These are phyloP conservation scores for Podospora conica DNA, from an alignment of 495 filamentous ascomycete genomes.

Conservation along the genomic window DNA sequence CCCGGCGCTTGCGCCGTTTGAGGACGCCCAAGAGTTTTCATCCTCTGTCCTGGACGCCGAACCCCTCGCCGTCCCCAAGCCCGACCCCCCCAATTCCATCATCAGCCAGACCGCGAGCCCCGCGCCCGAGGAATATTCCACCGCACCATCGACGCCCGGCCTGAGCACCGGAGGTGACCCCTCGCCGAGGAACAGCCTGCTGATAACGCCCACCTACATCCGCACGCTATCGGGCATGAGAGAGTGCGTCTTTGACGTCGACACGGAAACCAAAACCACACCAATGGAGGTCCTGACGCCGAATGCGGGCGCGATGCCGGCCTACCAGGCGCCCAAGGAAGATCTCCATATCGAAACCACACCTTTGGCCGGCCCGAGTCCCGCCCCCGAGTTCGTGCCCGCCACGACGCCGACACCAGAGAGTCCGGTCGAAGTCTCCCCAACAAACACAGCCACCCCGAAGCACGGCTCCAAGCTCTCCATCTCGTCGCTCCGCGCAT, in stretches of 20 bases:
- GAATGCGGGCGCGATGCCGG: not conserved
- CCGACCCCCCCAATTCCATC: slow-evolving; percentile 8
- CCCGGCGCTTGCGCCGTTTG: slow-evolving; percentile 11
- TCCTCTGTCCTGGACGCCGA: slow-evolving; percentile 8
- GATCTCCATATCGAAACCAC: not conserved
- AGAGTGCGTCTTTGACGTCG: slow-evolving; percentile 7
- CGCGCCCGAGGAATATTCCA: slow-evolving; percentile 23
- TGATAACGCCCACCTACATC: slow-evolving; percentile 22
- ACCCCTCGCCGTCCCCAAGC: slow-evolving; percentile 7
- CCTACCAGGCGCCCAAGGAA: not conserved
- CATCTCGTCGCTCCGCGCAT: not conserved
- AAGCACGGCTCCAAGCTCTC: not conserved
- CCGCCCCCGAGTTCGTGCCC: not conserved
- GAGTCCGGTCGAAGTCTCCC: slow-evolving; percentile 1
- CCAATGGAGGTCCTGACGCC: slow-evolving; percentile 3
- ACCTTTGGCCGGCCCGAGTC: not conserved
- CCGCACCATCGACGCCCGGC: slow-evolving; percentile 35
- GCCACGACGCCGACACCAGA: not conserved
- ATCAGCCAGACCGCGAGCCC: slow-evolving; percentile 6
- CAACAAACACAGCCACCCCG: not conserved
- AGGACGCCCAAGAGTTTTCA: slow-evolving; percentile 19
- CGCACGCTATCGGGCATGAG: slow-evolving; percentile 15
- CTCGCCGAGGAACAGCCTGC: slow-evolving; percentile 32
- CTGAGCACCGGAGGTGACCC: slow-evolving; percentile 30
- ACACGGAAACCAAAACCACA: slow-evolving; percentile 20